phyloP scores from a whole-genome alignment of 257 asterid species.

The Leonotis leonurus region DNA sequence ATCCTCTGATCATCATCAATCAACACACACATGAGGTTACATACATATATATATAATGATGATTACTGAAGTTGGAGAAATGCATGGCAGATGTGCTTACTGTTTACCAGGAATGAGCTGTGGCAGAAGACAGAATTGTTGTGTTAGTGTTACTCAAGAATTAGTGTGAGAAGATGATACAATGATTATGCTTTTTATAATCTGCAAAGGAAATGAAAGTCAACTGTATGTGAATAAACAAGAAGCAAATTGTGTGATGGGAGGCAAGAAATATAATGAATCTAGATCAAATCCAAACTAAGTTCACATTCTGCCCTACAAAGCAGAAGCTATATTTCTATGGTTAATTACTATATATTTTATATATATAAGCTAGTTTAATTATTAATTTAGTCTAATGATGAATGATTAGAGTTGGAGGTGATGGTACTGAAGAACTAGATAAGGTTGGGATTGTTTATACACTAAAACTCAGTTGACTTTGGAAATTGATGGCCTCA shows the following conservation, averaged over 20 bases:
- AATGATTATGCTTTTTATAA: constrained; percentile 11
- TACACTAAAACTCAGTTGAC: constrained; percentile 20
- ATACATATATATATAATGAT: no score
- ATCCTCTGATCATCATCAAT: no score
- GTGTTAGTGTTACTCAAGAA: background rate
- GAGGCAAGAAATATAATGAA: constrained; percentile 16
- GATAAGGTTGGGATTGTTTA: constrained; percentile 7
- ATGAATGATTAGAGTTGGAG: constrained; percentile 2
- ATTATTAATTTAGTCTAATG: background rate
- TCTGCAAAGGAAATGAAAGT: constrained; percentile 1
- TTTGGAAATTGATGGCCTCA: background rate
- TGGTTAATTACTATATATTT: no score
- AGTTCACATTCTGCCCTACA: background rate
- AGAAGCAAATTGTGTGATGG: background rate
- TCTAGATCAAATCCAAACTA: constrained; percentile 23
- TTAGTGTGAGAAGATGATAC: background rate
- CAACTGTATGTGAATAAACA: constrained; percentile 3
- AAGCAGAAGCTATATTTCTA: background rate
- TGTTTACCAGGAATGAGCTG: background rate
- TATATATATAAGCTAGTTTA: no score
- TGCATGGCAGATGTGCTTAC: background rate
- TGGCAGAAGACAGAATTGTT: no score
- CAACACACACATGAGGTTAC: no score
- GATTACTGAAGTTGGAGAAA: no score
- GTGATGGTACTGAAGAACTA: background rate